Base-by-base conservation (phyloP, 805 yeast species). In the Kuraishia cidri region DNA sequence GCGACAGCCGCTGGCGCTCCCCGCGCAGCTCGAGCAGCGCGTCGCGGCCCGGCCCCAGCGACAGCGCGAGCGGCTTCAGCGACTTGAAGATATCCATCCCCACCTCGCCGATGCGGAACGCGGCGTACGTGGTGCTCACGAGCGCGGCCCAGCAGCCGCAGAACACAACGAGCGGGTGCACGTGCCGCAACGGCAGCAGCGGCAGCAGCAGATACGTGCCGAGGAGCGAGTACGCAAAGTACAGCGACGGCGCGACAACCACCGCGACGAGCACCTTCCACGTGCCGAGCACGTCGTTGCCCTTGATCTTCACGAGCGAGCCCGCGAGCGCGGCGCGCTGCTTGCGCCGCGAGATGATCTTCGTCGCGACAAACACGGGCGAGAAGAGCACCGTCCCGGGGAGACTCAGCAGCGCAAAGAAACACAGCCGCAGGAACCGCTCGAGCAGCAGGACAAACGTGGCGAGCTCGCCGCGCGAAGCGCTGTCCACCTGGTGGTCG, bases 241-340 rank as follows among this genome's bases (percentile, higher is more conserved):
- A 90, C 23, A 90, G 62, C 13, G 82, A 53, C 0, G 98, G 98
- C 0, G 97, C 92, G 30, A 83, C 60, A 11, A 85, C 92, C 68
- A 90, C 67, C 11, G 92, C 83, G 31, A 90, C 83, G 37, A 90
- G 62, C 18, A 90, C 79, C 56, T 90, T 90, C 98, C 98, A 90
- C 2, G 97, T 86, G 0, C 95, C 97, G 33, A 92, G 68, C 9
- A 90, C 97, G 52, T 90, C 98, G 34, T 77, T 80, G 9, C 94
- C 98, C 44, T 74, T 78, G 38, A 90, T 77, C 52, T 90, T 90
- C 12, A 90, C 98, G 1, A 81, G 65, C 0, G 97, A 87, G n/a
- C 68, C 72, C 11, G 85, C 86, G 38, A 90, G 64, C 0, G 97
- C 98, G 27, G 71, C 64, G 35, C 62, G 66, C 16, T 87, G 90